A percentile compares a stretch with the other conserved stretches of the same genome.
phyloP scores from a whole-genome alignment of 257 asterid species.

The Capsicum rhomboideum region DNA sequence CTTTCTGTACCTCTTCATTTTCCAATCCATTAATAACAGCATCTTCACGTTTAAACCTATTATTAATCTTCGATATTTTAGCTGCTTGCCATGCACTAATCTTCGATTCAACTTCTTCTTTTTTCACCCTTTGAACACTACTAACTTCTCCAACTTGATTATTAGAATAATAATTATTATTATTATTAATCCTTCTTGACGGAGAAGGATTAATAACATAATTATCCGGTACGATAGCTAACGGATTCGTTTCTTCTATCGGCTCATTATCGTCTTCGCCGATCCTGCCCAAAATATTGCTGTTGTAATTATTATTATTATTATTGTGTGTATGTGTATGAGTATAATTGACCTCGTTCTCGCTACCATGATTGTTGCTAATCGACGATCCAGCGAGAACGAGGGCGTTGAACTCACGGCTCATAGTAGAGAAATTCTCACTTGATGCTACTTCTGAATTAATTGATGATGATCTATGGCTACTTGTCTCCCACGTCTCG shows the following conservation, averaged over 20 bases:
- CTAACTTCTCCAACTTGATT: constrained; percentile 8
- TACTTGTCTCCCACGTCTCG: constrained; percentile 40
- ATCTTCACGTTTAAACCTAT: constrained; percentile 84
- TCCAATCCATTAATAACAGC: constrained; percentile 77
- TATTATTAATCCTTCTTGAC: constrained; percentile 3
- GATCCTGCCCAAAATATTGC: constrained; percentile 23
- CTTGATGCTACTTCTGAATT: constrained; percentile 19
- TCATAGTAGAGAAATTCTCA: constrained; percentile 64
- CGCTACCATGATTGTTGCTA: constrained; percentile 24
- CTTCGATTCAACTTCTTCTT: constrained; percentile 84
- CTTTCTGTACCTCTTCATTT: constrained; percentile 77
- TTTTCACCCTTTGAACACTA: constrained; percentile 58
- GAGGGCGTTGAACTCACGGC: constrained; percentile 69
- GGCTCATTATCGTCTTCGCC: constrained; percentile 49
- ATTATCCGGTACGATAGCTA: constrained; percentile 66
- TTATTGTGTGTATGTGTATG: constrained; percentile 18
- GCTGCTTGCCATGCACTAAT: constrained; percentile 87
- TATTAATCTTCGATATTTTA: constrained; percentile 67
- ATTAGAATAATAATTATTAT: not conserved
- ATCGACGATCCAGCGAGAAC: constrained; percentile 57
- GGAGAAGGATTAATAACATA: constrained; percentile 19
- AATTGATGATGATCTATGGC: constrained; percentile 26
- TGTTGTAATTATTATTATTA: constrained; percentile 5
- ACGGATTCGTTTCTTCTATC: constrained; percentile 44
- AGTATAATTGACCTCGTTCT: constrained; percentile 4